Conservation (phyloP, 148 eudicot species). For the Rhododendron molle region DNA sequence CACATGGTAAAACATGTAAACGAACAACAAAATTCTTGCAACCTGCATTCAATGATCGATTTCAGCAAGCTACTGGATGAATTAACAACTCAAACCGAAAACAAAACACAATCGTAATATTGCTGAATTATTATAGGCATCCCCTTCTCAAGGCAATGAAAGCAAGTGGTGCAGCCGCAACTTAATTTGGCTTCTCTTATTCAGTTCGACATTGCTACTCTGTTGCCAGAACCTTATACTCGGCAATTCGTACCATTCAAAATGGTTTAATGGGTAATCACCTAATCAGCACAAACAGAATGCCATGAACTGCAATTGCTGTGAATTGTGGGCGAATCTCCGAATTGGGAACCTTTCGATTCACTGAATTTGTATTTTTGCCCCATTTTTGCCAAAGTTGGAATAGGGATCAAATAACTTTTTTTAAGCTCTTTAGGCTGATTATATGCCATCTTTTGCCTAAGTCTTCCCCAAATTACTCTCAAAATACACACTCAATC, state of each 20-base stretch:
- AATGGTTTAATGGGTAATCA: not conserved
- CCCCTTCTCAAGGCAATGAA: not conserved
- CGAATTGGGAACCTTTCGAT: not conserved
- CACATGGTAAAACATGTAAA: slow-evolving; percentile 92
- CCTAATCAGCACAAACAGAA: not conserved
- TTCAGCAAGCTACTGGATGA: slow-evolving; percentile 2
- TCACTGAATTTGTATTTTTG: not conserved
- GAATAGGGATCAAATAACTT: not conserved
- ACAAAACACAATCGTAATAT: not conserved
- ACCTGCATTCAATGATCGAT: slow-evolving; percentile 57
- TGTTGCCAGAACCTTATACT: not conserved
- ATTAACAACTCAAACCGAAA: not conserved
- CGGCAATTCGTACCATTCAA: not conserved
- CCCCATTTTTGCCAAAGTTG: not conserved
- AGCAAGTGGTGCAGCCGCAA: not conserved
- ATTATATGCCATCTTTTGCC: not conserved
- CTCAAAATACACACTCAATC: not conserved
- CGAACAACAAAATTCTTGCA: slow-evolving; percentile 93
- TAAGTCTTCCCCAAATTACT: not conserved
- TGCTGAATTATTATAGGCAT: not conserved
- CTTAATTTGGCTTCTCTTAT: not conserved
- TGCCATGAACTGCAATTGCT: not conserved
- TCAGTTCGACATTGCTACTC: not conserved
- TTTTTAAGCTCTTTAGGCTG: not conserved
- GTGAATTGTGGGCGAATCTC: not conserved